A percentile compares a stretch with the other conserved stretches of the same genome.
phyloP scores from a whole-genome alignment of 495 filamentous ascomycete genomes.

The Collariella sp. region DNA sequence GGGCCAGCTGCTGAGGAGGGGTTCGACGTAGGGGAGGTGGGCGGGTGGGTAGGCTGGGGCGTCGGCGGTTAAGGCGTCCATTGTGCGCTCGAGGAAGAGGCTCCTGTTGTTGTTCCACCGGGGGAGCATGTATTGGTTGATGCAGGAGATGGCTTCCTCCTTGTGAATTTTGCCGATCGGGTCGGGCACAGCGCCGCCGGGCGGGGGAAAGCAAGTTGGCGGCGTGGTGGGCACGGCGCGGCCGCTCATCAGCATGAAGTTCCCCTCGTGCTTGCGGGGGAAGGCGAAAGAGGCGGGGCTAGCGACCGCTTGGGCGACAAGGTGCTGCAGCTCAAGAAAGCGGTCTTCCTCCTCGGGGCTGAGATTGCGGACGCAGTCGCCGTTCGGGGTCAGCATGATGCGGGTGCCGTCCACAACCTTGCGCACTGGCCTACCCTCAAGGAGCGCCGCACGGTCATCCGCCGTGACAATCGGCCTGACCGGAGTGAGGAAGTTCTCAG shows the following conservation, averaged over 20 bases:
- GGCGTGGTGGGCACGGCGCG: constrained; percentile 49
- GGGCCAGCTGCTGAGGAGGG: constrained; percentile 35
- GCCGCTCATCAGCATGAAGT: constrained; percentile 47
- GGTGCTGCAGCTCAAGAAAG: constrained; percentile 65
- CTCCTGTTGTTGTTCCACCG: constrained; percentile 36
- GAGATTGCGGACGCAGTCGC: constrained; percentile 68
- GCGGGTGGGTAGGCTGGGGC: constrained; percentile 14
- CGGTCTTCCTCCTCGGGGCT: constrained; percentile 66
- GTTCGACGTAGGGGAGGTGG: constrained; percentile 32
- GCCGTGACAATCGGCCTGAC: constrained; percentile 43
- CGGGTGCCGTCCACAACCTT: constrained; percentile 43
- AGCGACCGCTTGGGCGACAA: constrained; percentile 36
- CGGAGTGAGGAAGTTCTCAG: constrained; percentile 22
- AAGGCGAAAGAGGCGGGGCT: constrained; percentile 42
- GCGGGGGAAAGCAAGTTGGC: constrained; percentile 43
- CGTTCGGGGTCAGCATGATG: constrained; percentile 68
- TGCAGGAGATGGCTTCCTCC: constrained; percentile 55
- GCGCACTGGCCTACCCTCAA: constrained; percentile 41
- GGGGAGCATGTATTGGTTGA: constrained; percentile 58
- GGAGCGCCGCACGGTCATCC: constrained; percentile 41
- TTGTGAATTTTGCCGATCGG: constrained; percentile 49
- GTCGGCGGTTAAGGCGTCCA: constrained; percentile 17
- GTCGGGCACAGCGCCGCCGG: constrained; percentile 36
- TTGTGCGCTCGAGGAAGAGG: too few relatives aligned
- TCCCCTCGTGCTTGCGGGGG: constrained; percentile 36